Conservation (phyloP, 495 filamentous ascomycete genomes). For the Thermothielavioides terrestris region DNA sequence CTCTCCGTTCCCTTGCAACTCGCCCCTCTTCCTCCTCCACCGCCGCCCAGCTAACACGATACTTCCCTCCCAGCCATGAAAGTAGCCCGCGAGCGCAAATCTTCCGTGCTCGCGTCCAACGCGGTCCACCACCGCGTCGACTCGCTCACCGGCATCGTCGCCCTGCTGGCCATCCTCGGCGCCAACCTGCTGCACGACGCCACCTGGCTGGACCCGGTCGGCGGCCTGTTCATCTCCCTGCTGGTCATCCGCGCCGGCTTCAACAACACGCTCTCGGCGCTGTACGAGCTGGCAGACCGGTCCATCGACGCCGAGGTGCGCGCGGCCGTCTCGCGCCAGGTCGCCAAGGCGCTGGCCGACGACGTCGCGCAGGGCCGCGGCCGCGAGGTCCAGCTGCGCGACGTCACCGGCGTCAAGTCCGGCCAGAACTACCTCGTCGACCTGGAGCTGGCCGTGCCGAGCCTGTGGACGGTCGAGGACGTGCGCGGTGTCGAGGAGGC, state of each 20-base stretch:
- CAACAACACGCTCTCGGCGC: slow-evolving; percentile 70
- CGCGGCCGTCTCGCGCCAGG: slow-evolving; percentile 54
- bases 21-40: neutral
- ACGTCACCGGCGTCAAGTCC: slow-evolving; percentile 80
- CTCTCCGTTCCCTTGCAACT: neutral
- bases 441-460: slow-evolving; percentile 70
- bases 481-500: slow-evolving; percentile 60
- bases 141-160: slow-evolving; percentile 87
- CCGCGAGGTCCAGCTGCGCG: slow-evolving; percentile 50
- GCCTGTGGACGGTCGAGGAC: slow-evolving; percentile 58
- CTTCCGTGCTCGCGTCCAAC: slow-evolving; percentile 92
- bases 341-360: slow-evolving; percentile 47
- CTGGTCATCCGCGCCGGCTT: slow-evolving; percentile 90
- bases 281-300: slow-evolving; percentile 85
- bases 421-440: slow-evolving; percentile 94
- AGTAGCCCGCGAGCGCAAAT: slow-evolving; percentile 87
- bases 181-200: slow-evolving; percentile 79
- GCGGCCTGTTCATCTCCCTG: slow-evolving; percentile 78
- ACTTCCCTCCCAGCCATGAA: slow-evolving; percentile 64
- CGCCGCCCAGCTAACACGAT: neutral
- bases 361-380: slow-evolving; percentile 21
- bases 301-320: slow-evolving; percentile 78
- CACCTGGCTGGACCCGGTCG: slow-evolving; percentile 90
- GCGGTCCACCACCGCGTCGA: slow-evolving; percentile 95
- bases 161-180: slow-evolving; percentile 75